These are phyloP conservation scores for Hansenula lynferdii DNA, from an alignment of 1,139 yeast species.

Conservation along the genomic window DNA sequence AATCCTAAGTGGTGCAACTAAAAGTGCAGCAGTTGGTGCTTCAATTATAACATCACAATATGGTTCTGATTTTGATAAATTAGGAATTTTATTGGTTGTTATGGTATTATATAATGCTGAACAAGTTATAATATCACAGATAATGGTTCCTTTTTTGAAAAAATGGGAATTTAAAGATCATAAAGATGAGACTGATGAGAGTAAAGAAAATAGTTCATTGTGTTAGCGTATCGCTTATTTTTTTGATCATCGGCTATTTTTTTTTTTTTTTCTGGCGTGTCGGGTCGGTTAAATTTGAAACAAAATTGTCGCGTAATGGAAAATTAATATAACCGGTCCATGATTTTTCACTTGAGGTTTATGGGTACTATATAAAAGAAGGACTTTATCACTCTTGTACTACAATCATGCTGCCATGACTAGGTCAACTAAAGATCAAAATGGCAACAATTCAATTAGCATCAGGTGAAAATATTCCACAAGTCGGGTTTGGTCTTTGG, in stretches of 20 bases:
- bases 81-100: slow-evolving; percentile 75
- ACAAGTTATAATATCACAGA: slow-evolving; percentile 75
- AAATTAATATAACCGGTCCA: no score
- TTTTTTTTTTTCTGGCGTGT: no score
- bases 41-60: slow-evolving; percentile 77
- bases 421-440: not conserved
- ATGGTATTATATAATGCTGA: slow-evolving; percentile 81
- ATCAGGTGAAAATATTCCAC: slow-evolving; percentile 31
- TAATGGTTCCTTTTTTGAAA: slow-evolving; percentile 56
- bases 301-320: no score
- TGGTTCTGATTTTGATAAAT: slow-evolving; percentile 51
- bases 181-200: no score
- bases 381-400: no score
- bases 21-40: slow-evolving; percentile 89
- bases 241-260: no score
- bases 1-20: slow-evolving; percentile 87
- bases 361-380: no score
- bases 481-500: slow-evolving; percentile 66
- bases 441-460: slow-evolving; percentile 12
- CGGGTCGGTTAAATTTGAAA: no score
- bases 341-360: no score
- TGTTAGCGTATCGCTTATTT: no score
- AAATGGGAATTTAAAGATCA: no score
- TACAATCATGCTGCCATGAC: slow-evolving; percentile 4
- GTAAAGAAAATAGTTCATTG: no score